phyloP scores from a whole-genome alignment of 2,329 filamentous ascomycete genomes.

The Pyrenophora seminiperda region DNA sequence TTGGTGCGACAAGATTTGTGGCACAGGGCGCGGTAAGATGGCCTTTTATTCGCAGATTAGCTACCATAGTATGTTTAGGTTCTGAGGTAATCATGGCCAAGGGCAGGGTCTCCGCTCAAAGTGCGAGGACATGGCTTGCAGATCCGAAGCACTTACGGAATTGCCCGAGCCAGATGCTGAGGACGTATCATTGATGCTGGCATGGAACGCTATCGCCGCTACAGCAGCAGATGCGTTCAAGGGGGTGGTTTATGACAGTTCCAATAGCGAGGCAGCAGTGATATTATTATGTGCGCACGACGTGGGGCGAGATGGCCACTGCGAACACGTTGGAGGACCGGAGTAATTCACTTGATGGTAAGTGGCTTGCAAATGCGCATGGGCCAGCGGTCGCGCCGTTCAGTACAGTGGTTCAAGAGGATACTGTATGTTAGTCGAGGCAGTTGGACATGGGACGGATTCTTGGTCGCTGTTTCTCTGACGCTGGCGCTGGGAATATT shows the following conservation, averaged over 20 bases:
- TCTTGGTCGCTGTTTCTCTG: no score
- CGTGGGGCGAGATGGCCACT: slow-evolving; percentile 1
- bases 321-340: slow-evolving; percentile 15
- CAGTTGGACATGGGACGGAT: no score
- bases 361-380: slow-evolving; percentile 20
- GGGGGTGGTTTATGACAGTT: background rate
- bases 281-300: background rate
- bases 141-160: slow-evolving; percentile 33
- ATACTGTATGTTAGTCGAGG: background rate
- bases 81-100: slow-evolving; percentile 35
- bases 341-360: slow-evolving; percentile 5
- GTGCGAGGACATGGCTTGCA: slow-evolving; percentile 23
- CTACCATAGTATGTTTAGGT: slow-evolving; percentile 22
- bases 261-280: no score
- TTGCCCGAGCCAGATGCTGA: slow-evolving; percentile 22
- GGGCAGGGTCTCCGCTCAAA: slow-evolving; percentile 18
- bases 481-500: background rate
- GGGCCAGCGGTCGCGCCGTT: slow-evolving; percentile 12
- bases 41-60: slow-evolving; percentile 27
- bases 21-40: slow-evolving; percentile 12
- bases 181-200: slow-evolving; percentile 12
- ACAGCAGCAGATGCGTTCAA: background rate
- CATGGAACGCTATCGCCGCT: background rate
- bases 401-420: background rate
- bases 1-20: slow-evolving; percentile 16